A percentile compares a stretch with the other conserved stretches of the same genome.
Conservation (phyloP, 495 filamentous ascomycete species). For the Sabuloglossum arenarium region DNA sequence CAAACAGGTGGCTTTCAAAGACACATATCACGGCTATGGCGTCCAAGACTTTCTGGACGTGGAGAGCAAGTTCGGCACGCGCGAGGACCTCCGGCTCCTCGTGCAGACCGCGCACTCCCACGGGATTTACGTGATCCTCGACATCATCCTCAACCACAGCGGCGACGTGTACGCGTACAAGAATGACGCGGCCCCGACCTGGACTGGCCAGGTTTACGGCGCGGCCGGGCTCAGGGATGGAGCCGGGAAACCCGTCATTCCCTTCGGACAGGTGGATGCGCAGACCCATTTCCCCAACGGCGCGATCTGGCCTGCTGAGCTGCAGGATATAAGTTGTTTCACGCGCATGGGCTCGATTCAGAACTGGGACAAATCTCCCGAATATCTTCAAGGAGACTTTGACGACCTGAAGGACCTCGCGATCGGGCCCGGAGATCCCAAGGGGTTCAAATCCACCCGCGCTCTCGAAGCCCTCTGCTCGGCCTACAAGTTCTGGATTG, state of each 20-base stretch:
- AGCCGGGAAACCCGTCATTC: constrained; percentile 4
- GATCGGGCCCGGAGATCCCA: constrained; percentile 3
- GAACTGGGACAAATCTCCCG: constrained; percentile 10
- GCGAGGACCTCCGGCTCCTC: constrained; percentile 9
- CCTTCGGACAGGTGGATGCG: constrained; percentile 2
- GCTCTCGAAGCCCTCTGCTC: constrained; percentile 7
- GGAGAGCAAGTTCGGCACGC: constrained; percentile 10
- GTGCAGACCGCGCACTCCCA: constrained; percentile 8
- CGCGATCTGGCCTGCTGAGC: constrained; percentile 11
- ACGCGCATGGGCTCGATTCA: constrained; percentile 9
- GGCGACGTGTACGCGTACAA: constrained; percentile 12
- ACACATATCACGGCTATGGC: constrained; percentile 12
- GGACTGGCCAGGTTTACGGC: constrained; percentile 6
- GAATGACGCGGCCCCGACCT: constrained; percentile 1
- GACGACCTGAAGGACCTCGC: constrained; percentile 10
- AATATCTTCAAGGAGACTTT: constrained; percentile 12
- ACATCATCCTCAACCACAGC: constrained; percentile 13
- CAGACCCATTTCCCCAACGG: background rate
- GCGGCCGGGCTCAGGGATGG: constrained; percentile 10
- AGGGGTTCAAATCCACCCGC: constrained; percentile 7
- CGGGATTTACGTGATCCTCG: constrained; percentile 12
- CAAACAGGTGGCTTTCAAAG: constrained; percentile 11
- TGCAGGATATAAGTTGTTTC: constrained; percentile 5
- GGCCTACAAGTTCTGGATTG: constrained; percentile 15
- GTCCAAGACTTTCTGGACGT: constrained; percentile 12